Evolutionary conservation across 345 rosid genomes (phyloP).

Genomic region (Syzygium oleosum): DNA sequence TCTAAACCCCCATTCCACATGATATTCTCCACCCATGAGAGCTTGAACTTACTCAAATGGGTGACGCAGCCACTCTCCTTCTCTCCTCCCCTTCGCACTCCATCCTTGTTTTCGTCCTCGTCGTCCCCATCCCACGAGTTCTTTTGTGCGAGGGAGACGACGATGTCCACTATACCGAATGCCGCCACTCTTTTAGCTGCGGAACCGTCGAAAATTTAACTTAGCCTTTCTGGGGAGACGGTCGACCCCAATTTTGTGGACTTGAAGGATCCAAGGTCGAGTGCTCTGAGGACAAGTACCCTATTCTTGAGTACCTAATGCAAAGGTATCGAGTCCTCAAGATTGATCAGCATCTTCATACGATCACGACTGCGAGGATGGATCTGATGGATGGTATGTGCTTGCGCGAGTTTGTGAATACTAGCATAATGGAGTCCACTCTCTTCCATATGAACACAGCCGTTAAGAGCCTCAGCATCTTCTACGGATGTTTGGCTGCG

Average conservation of each 20-base stretch:
- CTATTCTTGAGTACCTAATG: neutral
- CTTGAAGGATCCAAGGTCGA: neutral
- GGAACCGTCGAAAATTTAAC: accelerated
- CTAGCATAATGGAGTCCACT: neutral
- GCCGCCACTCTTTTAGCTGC: accelerated
- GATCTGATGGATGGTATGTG: neutral
- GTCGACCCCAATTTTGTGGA: neutral
- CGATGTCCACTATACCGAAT: neutral
- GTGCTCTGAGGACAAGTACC: neutral
- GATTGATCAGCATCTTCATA: neutral
- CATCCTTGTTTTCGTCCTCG: neutral
- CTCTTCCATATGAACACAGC: too few species aligned
- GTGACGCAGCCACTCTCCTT: neutral
- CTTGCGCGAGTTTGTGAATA: neutral
- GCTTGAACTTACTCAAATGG: neutral
- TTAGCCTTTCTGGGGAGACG: neutral
- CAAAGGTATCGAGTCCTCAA: neutral
- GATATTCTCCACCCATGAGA: neutral
- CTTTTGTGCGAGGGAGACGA: neutral
- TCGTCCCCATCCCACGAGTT: neutral
- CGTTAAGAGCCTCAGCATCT: neutral
- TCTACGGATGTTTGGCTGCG: conserved; percentile 3
- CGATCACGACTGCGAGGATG: neutral
- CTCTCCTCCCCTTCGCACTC: neutral
- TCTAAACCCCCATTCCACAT: neutral